Percentiles rank a stretch among this genome's conserved stretches.
These are phyloP conservation scores for Aspergillus sp. DNA, from an alignment of 2,329 filamentous ascomycete species.

Conservation along the genomic window DNA sequence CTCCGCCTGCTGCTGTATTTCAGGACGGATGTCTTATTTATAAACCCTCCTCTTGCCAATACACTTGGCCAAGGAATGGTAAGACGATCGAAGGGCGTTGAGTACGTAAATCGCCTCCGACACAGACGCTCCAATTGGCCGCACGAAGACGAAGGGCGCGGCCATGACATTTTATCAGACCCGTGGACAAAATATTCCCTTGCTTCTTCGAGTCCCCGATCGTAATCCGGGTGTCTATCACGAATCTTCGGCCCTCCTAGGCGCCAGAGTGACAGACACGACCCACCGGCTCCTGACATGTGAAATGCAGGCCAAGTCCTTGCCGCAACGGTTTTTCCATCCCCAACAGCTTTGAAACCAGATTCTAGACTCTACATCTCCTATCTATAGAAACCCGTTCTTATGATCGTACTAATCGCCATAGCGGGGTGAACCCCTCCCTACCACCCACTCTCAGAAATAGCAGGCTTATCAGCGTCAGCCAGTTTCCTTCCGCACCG, in stretches of 20 bases:
- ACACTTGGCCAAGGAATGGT: neutral
- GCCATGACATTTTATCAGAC: too few relatives aligned
- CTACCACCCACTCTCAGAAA: neutral
- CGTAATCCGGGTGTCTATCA: neutral
- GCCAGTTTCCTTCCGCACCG: neutral
- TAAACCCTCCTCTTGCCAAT: neutral
- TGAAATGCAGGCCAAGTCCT: conserved; percentile 6
- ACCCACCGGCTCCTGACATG: neutral
- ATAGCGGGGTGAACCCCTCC: neutral
- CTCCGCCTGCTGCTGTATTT: neutral
- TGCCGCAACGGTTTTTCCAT: neutral
- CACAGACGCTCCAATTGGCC: neutral
- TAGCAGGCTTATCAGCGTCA: conserved; percentile 1
- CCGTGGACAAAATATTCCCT: too few relatives aligned
- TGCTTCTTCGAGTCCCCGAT: neutral
- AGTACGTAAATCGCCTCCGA: neutral
- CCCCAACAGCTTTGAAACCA: neutral
- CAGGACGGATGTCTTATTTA: neutral
- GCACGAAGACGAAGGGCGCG: neutral
- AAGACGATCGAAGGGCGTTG: neutral
- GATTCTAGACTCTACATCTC: neutral
- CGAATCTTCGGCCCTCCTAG: neutral
- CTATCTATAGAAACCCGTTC: neutral
- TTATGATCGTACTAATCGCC: neutral
- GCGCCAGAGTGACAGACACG: neutral